Percentiles rank a stretch among this genome's conserved stretches.
phyloP scores from a whole-genome alignment of 2,329 filamentous ascomycete genomes.

The Chlorencoelia australis region DNA sequence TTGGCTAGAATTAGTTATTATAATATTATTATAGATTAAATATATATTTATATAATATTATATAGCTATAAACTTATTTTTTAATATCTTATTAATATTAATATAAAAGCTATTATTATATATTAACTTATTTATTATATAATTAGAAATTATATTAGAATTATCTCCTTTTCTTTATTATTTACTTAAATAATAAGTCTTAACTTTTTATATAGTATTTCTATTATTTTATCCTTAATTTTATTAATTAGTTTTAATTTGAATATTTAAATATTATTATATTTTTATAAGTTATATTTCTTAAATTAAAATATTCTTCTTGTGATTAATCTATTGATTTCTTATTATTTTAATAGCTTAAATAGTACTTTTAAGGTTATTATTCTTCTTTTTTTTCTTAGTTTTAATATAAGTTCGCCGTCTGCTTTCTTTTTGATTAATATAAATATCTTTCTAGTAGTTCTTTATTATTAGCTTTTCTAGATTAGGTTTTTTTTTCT shows the following conservation, averaged over 20 bases:
- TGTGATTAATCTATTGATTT: too few relatives aligned
- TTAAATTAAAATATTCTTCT: too few relatives aligned
- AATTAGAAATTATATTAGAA: conserved; percentile 4
- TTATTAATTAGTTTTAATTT: conserved; percentile 5
- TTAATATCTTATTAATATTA: not conserved
- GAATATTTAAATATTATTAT: not conserved
- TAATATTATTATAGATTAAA: too few relatives aligned
- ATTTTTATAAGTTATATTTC: not conserved
- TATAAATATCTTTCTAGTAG: too few relatives aligned
- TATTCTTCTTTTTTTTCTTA: not conserved
- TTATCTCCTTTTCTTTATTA: conserved; percentile 2
- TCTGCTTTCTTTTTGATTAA: not conserved
- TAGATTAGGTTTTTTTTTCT: too few relatives aligned
- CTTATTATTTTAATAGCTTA: too few relatives aligned
- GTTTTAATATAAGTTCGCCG: too few relatives aligned
- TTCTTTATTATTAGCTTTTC: too few relatives aligned
- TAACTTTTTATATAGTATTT: conserved; percentile 1
- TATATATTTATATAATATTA: not conserved
- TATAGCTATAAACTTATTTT: not conserved
- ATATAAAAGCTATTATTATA: conserved; percentile 1
- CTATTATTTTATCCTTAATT: not conserved
- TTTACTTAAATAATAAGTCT: conserved; percentile 6
- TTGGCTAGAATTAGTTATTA: not conserved
- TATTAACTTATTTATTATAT: conserved; percentile 6
- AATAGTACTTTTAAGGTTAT: too few relatives aligned